Evolutionary conservation across 371 early-diverging fungal genomes (phyloP).

Genomic region (Zancudomyces culisetae): DNA sequence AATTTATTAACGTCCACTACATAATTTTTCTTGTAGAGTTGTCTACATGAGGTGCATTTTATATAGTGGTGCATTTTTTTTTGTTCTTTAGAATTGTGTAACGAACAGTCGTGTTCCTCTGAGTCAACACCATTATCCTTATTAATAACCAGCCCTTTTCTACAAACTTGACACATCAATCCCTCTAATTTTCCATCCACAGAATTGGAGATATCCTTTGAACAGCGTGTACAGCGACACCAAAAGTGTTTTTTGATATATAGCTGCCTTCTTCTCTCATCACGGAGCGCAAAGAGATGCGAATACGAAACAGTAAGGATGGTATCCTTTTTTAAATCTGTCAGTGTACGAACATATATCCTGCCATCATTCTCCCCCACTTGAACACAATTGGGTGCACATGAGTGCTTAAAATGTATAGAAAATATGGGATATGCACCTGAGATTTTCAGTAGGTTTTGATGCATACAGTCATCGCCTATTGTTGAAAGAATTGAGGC

Average conservation of each 20-base stretch:
- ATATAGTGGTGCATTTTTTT: too few relatives aligned
- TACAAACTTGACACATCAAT: constrained; percentile 34
- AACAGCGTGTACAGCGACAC: constrained; percentile 51
- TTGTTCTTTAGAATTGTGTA: too few relatives aligned
- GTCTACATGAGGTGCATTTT: constrained; percentile 18
- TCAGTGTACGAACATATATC: constrained; percentile 34
- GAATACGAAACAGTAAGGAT: constrained; percentile 41
- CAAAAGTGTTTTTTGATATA: constrained; percentile 37
- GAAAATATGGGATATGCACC: constrained; percentile 40
- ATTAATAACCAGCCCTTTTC: constrained; percentile 31
- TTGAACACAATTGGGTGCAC: constrained; percentile 45
- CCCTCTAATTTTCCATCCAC: constrained; percentile 45
- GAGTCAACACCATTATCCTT: constrained; percentile 6
- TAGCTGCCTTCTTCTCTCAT: constrained; percentile 40
- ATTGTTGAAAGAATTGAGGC: constrained; percentile 45
- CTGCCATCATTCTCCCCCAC: constrained; percentile 30
- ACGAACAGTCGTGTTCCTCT: background rate
- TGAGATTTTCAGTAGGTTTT: constrained; percentile 32
- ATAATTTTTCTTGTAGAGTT: constrained; percentile 19
- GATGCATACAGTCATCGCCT: constrained; percentile 32
- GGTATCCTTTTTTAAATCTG: constrained; percentile 30
- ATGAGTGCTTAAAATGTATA: constrained; percentile 44
- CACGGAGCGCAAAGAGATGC: constrained; percentile 41
- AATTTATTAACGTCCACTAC: constrained; percentile 21
- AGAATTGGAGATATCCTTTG: constrained; percentile 31